A percentile compares a stretch with the other conserved stretches of the same genome.
Evolutionary conservation across 768 basidiomycete genomes (phyloP).

Genomic region (Trametes maxima): DNA sequence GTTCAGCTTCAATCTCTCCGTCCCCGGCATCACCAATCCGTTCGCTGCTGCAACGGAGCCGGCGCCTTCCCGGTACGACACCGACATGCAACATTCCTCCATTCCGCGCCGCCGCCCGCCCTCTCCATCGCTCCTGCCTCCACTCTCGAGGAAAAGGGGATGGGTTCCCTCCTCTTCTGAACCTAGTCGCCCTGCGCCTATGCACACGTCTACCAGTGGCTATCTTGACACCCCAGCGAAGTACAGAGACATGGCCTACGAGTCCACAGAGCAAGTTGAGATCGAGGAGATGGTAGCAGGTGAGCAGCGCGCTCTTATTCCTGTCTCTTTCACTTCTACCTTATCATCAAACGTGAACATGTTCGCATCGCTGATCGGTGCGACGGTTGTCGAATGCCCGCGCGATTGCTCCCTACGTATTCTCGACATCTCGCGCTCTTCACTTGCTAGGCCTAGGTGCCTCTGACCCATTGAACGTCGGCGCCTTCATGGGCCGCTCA

Average conservation of each 20-base stretch:
- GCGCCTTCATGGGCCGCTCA: no score
- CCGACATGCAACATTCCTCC: constrained; percentile 29
- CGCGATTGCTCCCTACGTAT: background rate
- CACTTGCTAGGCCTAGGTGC: background rate
- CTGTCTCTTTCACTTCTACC: background rate
- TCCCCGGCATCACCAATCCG: constrained; percentile 69
- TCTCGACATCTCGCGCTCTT: no score
- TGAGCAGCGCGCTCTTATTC: constrained; percentile 28
- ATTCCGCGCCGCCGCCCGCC: constrained; percentile 27
- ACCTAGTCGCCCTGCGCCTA: constrained; percentile 54
- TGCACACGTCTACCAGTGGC: constrained; percentile 56
- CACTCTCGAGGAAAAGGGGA: constrained; percentile 61
- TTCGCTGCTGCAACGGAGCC: constrained; percentile 40
- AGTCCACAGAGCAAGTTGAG: constrained; percentile 39
- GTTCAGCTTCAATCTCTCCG: constrained; percentile 70
- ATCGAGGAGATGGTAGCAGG: constrained; percentile 50
- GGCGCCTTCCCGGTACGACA: constrained; percentile 26
- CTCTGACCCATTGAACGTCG: background rate
- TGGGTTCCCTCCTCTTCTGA: constrained; percentile 70
- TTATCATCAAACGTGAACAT: no score
- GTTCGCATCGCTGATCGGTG: background rate
- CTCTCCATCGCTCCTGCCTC: constrained; percentile 43
- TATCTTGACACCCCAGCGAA: constrained; percentile 73
- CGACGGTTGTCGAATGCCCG: background rate
- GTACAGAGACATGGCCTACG: constrained; percentile 46